Evolutionary conservation across 768 basidiomycete genomes (phyloP).

Genomic region (Rickenella mellea): DNA sequence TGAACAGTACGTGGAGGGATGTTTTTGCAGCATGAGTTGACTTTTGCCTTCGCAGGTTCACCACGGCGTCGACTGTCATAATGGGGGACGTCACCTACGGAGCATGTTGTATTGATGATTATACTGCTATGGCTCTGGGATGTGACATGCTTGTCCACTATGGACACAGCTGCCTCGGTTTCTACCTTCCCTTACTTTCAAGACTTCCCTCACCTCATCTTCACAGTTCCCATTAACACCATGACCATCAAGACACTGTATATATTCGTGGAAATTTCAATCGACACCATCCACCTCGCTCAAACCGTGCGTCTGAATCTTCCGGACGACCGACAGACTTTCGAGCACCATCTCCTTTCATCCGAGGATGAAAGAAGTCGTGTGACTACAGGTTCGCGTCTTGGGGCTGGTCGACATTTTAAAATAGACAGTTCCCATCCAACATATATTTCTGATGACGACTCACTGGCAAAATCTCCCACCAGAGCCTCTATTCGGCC

Average conservation of each 20-base stretch:
- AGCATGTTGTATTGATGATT: conserved; percentile 98
- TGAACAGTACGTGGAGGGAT: conserved; percentile 60
- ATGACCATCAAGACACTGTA: conserved; percentile 93
- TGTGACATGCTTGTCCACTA: conserved; percentile 99
- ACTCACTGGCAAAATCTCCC: too few species aligned
- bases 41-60: conserved; percentile 44
- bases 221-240: conserved; percentile 85
- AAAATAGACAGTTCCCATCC: conserved; percentile 43
- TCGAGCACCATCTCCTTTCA: conserved; percentile 55
- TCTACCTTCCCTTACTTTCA: neutral
- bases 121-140: conserved; percentile 88
- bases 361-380: conserved; percentile 36
- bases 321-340: conserved; percentile 60
- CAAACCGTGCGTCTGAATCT: conserved; percentile 87
- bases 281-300: conserved; percentile 77
- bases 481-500: conserved; percentile 8
- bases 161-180: conserved; percentile 91
- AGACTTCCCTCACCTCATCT: conserved; percentile 5
- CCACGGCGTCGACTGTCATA: conserved; percentile 76
- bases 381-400: conserved; percentile 35
- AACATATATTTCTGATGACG: conserved; percentile 2
- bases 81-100: conserved; percentile 99
- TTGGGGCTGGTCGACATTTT: conserved; percentile 34
- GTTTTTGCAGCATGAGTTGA: neutral
- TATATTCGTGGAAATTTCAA: conserved; percentile 93